Evolutionary conservation across 2,329 filamentous ascomycete genomes (phyloP), one percentile per base, ranked within the genome.

Genomic region (Talaromyces sp.): DNA sequence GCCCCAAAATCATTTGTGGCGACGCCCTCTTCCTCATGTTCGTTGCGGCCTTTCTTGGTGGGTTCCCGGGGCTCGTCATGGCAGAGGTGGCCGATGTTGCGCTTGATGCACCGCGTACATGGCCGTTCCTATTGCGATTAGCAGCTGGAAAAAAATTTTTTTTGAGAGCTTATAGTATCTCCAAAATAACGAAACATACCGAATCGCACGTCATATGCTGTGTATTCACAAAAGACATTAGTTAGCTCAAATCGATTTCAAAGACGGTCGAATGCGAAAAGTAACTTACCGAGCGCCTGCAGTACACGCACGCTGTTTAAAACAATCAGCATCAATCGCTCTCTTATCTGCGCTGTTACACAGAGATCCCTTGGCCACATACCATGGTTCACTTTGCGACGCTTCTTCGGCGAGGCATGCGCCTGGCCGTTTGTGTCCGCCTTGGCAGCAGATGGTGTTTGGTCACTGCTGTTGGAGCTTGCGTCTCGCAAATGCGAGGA

Each of bases 71-170:
- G 93, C 78, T 98, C 95, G 78, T 99, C 95, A 80, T 97, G 95
- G 78, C 95, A 99, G 67, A 99, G 84, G 78, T 99, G 95, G 70
- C 93, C 95, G 76, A 99, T 99, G 79, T 96, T 96, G 72, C 95
- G 89, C 80, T 98, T 99, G 78, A 98, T 91, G 82, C 95, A 99
- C 79, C 95, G 86, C 70, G 91, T 93, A 84, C 95, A 99, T 71
- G 95, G 95, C 74, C 95, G 89, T 81, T 96, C 91, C 91, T 96
- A 76, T 57, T 62, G 66, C 67, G 17, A 69, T 8, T 19, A 72
- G 77, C 66, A 77, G 74, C 66, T 65, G 70, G 54, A n/a, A n/a
- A n/a, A n/a, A n/a, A n/a, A n/a, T n/a, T n/a, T n/a, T n/a, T n/a
- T n/a, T n/a, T n/a, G n/a, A n/a, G n/a, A n/a, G n/a, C n/a, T n/a